Percentiles rank a stretch among this genome's conserved stretches.
Conservation (phyloP, 148 eudicot genomes). For the Cornus suecica region DNA sequence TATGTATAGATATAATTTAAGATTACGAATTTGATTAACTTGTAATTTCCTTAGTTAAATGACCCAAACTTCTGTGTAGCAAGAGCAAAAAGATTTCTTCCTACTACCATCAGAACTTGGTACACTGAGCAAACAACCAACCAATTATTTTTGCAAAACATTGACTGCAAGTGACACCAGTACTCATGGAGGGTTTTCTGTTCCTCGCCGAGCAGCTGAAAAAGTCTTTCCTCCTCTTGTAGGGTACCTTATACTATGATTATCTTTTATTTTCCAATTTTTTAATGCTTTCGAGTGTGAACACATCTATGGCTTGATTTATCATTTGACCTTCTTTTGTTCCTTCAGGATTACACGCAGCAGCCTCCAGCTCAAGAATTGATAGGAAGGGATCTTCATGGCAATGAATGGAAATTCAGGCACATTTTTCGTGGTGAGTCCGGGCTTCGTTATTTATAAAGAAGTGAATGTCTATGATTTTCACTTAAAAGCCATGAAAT, state of each 20-base stretch:
- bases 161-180: too few relatives aligned
- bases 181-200: too few relatives aligned
- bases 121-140: conserved; percentile 37
- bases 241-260: too few relatives aligned
- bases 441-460: too few relatives aligned
- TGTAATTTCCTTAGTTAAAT: too few relatives aligned
- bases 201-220: conserved; percentile 47
- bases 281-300: too few relatives aligned
- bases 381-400: conserved; percentile 48
- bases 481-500: too few relatives aligned
- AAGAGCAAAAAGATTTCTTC: conserved; percentile 46
- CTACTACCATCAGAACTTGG: conserved; percentile 44
- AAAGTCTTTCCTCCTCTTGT: conserved; percentile 51
- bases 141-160: conserved; percentile 22
- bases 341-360: conserved; percentile 38
- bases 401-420: conserved; percentile 47
- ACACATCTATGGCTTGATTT: not conserved
- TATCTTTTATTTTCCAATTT: too few relatives aligned
- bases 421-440: conserved; percentile 46
- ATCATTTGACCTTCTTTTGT: not conserved
- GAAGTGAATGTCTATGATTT: too few relatives aligned
- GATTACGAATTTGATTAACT: too few relatives aligned
- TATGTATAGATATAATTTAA: too few relatives aligned
- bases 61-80: conserved; percentile 21
- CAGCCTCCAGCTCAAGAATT: conserved; percentile 53